Evolutionary conservation across 2,329 filamentous ascomycete genomes (phyloP).

Genomic region (Coniochaeta hoffmannii): DNA sequence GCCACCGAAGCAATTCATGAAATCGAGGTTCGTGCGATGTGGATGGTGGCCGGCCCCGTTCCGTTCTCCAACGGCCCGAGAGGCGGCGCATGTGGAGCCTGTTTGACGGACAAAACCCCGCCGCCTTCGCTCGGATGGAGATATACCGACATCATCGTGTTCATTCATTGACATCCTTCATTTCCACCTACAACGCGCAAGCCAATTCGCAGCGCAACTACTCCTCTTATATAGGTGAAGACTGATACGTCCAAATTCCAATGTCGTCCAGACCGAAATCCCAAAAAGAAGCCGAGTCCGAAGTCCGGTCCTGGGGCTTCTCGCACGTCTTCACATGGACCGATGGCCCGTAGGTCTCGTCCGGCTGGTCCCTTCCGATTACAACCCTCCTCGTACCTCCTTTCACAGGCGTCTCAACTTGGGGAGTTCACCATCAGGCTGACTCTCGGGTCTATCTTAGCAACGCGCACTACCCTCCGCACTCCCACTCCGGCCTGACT

Average conservation of each 20-base stretch:
- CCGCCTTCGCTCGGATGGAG: neutral
- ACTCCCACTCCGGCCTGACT: conserved; percentile 56
- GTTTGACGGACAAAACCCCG: neutral
- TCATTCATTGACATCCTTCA: neutral
- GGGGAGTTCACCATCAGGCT: neutral
- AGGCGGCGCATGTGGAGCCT: neutral
- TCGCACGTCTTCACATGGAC: conserved; percentile 64
- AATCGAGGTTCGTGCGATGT: no score
- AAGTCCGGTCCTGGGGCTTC: conserved; percentile 66
- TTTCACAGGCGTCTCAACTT: no score
- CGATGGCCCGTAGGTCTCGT: conserved; percentile 56
- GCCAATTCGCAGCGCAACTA: no score
- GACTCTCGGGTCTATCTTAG: conserved; percentile 25
- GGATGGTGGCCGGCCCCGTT: neutral
- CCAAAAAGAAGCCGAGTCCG: conserved; percentile 43
- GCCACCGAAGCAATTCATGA: no score
- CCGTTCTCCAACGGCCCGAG: neutral
- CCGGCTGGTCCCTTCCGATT: no score
- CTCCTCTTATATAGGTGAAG: no score
- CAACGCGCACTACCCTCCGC: conserved; percentile 61
- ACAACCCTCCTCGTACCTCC: conserved; percentile 4
- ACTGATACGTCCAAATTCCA: no score
- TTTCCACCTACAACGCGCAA: neutral
- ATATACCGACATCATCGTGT: neutral
- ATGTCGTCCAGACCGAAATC: conserved; percentile 21